Evolutionary conservation across 2,329 filamentous ascomycete species (phyloP).

Genomic region (Aspergillus oerlinghausenensis): DNA sequence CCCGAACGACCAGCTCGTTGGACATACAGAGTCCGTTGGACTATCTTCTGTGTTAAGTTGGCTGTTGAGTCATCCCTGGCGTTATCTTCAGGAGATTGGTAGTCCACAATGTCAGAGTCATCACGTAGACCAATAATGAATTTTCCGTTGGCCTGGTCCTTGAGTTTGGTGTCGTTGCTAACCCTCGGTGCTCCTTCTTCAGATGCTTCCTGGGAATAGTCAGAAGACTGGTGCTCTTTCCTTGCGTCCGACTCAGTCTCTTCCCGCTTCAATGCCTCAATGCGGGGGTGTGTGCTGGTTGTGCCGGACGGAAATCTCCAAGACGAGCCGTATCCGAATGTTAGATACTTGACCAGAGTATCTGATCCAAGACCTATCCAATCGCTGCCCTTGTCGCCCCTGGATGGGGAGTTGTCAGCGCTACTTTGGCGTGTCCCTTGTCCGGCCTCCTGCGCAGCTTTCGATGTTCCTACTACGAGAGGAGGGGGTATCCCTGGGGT

Average conservation of each 20-base stretch:
- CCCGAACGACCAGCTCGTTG: constrained; percentile 20
- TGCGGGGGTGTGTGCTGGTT: constrained; percentile 20
- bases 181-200: constrained; percentile 3
- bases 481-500: constrained; percentile 43
- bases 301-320: constrained; percentile 40
- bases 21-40: constrained; percentile 34
- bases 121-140: constrained; percentile 44
- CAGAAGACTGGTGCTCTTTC: constrained; percentile 1
- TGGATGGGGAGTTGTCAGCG: constrained; percentile 12
- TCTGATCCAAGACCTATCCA: constrained; percentile 36
- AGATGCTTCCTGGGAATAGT: not conserved
- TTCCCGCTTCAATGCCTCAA: constrained; percentile 22
- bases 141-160: constrained; percentile 25
- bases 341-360: constrained; percentile 47
- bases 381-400: constrained; percentile 21
- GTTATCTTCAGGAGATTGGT: constrained; percentile 25
- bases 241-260: constrained; percentile 1
- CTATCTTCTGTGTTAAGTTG: constrained; percentile 27
- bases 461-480: constrained; percentile 27
- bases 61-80: constrained; percentile 18
- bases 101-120: constrained; percentile 32
- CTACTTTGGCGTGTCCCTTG: constrained; percentile 12
- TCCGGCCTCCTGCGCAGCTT: constrained; percentile 13
- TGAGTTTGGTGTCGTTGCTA: constrained; percentile 12
- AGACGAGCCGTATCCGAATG: constrained; percentile 46